Conservation (phyloP, 1,284 basidiomycete genomes). For the Tetrapyrgos nigripes region DNA sequence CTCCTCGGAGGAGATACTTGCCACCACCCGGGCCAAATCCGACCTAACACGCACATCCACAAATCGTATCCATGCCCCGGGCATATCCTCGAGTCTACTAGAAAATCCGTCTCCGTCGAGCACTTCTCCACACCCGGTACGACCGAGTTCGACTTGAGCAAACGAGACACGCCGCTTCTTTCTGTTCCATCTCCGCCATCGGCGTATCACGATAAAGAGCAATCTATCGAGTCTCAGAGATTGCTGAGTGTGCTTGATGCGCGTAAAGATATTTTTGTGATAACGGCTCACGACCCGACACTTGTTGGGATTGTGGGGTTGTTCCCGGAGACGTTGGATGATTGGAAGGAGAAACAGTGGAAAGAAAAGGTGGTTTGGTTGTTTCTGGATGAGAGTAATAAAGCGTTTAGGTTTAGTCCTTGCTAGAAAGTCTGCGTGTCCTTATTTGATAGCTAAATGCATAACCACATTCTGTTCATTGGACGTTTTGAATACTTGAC, state of each 20-base stretch:
- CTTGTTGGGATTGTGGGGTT: constrained; percentile 17
- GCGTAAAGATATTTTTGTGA: constrained; percentile 23
- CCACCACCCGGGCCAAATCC: constrained; percentile 29
- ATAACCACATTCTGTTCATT: no score
- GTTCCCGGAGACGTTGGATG: constrained; percentile 22
- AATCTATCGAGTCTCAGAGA: neutral
- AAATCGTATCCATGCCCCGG: constrained; percentile 20
- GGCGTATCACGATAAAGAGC: constrained; percentile 4
- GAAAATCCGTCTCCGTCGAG: constrained; percentile 12
- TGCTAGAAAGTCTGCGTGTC: neutral
- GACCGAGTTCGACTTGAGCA: constrained; percentile 14
- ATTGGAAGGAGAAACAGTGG: constrained; percentile 28
- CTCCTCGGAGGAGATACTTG: constrained; percentile 28
- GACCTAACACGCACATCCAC: constrained; percentile 22
- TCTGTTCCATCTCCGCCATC: constrained; percentile 2
- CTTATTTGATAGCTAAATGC: no score
- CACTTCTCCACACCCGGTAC: constrained; percentile 14
- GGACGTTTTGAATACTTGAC: no score
- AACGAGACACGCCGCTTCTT: constrained; percentile 19
- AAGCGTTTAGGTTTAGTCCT: constrained; percentile 17
- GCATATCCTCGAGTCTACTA: constrained; percentile 13
- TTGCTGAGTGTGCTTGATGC: constrained; percentile 23
- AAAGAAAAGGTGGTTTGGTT: constrained; percentile 25
- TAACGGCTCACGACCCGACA: constrained; percentile 25
- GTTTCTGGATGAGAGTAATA: constrained; percentile 22